phyloP scores from a whole-genome alignment of 2,329 filamentous ascomycete genomes.

The Graphilbum fragrans region DNA sequence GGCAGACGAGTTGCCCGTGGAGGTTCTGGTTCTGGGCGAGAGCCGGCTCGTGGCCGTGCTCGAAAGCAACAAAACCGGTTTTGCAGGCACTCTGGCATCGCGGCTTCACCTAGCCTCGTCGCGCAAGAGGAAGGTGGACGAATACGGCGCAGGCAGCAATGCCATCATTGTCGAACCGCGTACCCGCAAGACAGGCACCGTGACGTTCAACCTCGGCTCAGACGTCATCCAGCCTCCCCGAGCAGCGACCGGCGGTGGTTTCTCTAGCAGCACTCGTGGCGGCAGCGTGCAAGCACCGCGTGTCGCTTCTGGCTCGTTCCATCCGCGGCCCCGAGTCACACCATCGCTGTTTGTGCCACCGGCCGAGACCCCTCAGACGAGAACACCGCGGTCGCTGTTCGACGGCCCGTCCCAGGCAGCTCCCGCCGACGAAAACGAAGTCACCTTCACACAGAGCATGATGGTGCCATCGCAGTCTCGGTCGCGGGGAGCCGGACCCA shows the following conservation, averaged over 20 bases:
- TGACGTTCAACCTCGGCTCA: conserved; percentile 39
- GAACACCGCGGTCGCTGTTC: not conserved
- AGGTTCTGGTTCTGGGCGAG: conserved; percentile 43
- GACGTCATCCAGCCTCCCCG: not conserved
- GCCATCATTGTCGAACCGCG: conserved; percentile 45
- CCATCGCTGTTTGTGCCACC: not conserved
- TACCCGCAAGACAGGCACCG: conserved; percentile 24
- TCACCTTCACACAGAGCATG: conserved; percentile 14
- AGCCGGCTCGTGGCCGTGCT: conserved; percentile 41
- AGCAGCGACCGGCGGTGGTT: not conserved
- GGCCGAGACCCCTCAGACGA: not conserved
- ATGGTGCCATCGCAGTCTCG: conserved; percentile 14
- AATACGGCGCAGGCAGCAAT: conserved; percentile 21
- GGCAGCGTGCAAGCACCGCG: conserved; percentile 8
- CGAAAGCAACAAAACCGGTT: conserved; percentile 27
- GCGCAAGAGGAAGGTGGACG: conserved; percentile 25
- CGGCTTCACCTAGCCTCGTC: conserved; percentile 17
- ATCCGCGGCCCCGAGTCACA: not conserved
- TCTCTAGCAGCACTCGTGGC: conserved; percentile 19
- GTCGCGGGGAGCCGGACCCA: not conserved
- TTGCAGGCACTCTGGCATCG: conserved; percentile 11
- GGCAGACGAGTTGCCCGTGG: conserved; percentile 27
- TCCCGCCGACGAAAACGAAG: conserved; percentile 14
- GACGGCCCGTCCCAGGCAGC: conserved; percentile 2
- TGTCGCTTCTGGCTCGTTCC: conserved; percentile 2